Conservation (phyloP, 306 rosid species). For the Sindora glabra region DNA sequence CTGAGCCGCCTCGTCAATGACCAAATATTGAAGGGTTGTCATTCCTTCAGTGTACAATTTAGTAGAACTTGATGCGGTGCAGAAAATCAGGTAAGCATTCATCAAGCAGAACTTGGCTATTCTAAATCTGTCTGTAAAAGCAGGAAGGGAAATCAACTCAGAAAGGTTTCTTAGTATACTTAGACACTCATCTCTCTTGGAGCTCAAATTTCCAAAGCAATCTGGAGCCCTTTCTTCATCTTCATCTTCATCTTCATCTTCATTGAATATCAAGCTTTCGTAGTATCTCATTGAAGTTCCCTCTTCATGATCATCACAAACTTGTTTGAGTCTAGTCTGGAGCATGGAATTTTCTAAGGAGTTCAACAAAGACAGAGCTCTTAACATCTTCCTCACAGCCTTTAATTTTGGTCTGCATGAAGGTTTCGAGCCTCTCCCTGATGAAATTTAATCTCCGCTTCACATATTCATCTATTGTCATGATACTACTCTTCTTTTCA, state of each 20-base stretch:
- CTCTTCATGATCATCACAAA: background rate
- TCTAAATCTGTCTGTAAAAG: background rate
- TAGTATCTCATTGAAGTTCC: too few species aligned
- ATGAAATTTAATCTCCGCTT: background rate
- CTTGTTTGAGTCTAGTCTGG: background rate
- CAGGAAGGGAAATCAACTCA: constrained; percentile 4
- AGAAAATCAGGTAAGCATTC: constrained; percentile 38
- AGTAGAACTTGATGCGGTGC: too few species aligned
- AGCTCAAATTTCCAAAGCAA: constrained; percentile 1
- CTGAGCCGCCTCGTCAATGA: too few species aligned
- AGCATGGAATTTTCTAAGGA: constrained; percentile 1
- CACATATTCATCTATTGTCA: constrained; percentile 19
- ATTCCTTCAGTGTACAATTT: too few species aligned
- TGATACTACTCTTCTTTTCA: too few species aligned
- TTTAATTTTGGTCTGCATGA: background rate
- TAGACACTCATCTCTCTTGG: background rate
- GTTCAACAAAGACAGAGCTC: constrained; percentile 18
- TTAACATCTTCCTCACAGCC: constrained; percentile 13
- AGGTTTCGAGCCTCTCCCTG: background rate
- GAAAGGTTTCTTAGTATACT: constrained; percentile 14
- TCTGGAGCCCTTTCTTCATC: too few species aligned
- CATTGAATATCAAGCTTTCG: too few species aligned
- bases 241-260: too few species aligned
- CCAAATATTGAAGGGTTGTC: too few species aligned
- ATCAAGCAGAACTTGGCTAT: constrained; percentile 26